Conservation (phyloP, 176 grass and related monocot species). For the barley (Hordeum vulgare) region MorexV3_pseudomolecules_assembly NC_058524.1:55202464-55202963, state of each 20-base stretch:
- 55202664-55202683: no score
- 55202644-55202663: background rate
- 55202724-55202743: background rate
- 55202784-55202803: constrained; percentile 15
- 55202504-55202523: background rate
- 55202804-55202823: background rate
- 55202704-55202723: background rate
- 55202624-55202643: background rate
- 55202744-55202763: background rate
- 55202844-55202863: background rate
- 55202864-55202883: background rate
- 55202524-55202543: constrained; percentile 1
- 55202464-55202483: background rate
- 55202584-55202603: constrained; percentile 1
- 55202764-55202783: background rate
- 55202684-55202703: background rate
- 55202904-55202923: background rate
- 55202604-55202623: background rate
- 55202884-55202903: background rate
- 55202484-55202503: background rate
- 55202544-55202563: background rate
- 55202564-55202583: constrained; percentile 18
- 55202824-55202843: background rate
- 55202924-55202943: constrained; percentile 25
- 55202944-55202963: constrained; percentile 45